phyloP scores from a whole-genome alignment of 1,284 basidiomycete genomes.

The Melanopsichium pennsylvanicum region DNA sequence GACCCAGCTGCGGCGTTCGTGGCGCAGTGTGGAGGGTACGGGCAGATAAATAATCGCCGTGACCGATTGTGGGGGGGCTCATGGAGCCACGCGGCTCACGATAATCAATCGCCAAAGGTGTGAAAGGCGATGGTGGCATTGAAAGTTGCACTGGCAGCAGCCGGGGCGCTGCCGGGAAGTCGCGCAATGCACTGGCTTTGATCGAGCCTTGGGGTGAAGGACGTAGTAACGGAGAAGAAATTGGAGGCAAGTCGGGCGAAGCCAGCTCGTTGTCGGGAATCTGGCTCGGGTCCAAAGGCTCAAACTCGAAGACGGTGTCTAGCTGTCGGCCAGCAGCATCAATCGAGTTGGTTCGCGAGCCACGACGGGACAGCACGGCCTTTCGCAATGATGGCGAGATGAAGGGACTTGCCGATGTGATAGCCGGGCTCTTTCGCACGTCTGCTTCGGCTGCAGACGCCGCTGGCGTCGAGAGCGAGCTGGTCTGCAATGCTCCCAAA shows the following conservation, averaged over 20 bases:
- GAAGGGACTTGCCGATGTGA: conserved; percentile 20
- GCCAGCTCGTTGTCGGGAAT: conserved; percentile 38
- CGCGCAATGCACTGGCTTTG: conserved; percentile 23
- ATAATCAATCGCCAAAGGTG: conserved; percentile 23
- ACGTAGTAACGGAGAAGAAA: conserved; percentile 30
- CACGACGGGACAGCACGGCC: conserved; percentile 20
- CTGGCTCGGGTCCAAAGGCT: conserved; percentile 24
- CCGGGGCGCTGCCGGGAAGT: conserved; percentile 40
- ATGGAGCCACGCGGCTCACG: conserved; percentile 13
- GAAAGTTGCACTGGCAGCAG: conserved; percentile 49
- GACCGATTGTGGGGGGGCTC: conserved; percentile 1
- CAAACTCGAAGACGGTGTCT: conserved; percentile 40
- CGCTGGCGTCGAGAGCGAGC: not conserved
- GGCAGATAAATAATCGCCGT: conserved; percentile 36
- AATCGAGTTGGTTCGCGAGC: conserved; percentile 27
- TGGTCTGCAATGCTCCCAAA: not conserved
- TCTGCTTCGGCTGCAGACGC: conserved; percentile 1
- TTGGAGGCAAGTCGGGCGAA: conserved; percentile 38
- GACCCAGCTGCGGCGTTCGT: conserved; percentile 42
- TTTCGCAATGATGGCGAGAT: conserved; percentile 16
- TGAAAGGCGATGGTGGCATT: conserved; percentile 42
- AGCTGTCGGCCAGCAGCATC: conserved; percentile 34
- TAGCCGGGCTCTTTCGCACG: conserved; percentile 20
- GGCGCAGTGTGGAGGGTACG: conserved; percentile 30
- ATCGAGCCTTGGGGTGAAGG: conserved; percentile 20